Base-by-base conservation (phyloP, 495 filamentous ascomycete genomes). In the Penicillium verhagenii region DNA sequence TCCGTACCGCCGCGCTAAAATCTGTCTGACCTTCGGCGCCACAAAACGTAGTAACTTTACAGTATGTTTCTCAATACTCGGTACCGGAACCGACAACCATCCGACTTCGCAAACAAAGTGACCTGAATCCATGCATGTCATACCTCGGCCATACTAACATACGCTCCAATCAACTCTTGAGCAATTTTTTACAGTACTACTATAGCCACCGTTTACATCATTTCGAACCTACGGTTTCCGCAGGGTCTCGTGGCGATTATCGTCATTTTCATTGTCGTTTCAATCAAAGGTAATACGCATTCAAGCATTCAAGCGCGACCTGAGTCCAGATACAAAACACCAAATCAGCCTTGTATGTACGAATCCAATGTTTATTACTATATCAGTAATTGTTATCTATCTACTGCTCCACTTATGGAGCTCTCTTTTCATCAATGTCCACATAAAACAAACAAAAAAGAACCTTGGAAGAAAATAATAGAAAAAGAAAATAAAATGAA, bases 91-190 rank as follows among this genome's bases (percentile, higher is more conserved):
- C 43, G 52, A 54, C 43, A n/a, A 47, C 29, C 43, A 35, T 52
- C 25, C 37, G 35, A 28, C 21, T n/a, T 51, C 31, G 46, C 50
- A 61, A 57, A 44, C 55, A 50, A 26, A 19, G 37, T 45, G 18
- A 45, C 40, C 23, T 4, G 39, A 60, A 58, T 56, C 50, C 52
- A 64, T 67, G 64, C 61, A 67, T 64, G 61, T 61, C 64, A 64
- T 64, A 61, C 60, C 48, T 62, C 20, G 42, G 23, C 48, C 49
- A 52, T 24, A 45, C 49, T 48, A 21, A 49, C 28, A 21, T 23
- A 13, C 28, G 16, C n/a, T 16, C 26, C 24, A 45, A 21, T 24
- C 42, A 9, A 14, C 20, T 14, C 14, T 9, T 31, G 9, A 11
- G 10, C 26, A 28, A n/a, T n/a, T n/a, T 28, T 9, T 9, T 5